These are phyloP conservation scores for Tricholoma flavovirens DNA, from an alignment of 768 basidiomycete genomes.

Conservation along the genomic window DNA sequence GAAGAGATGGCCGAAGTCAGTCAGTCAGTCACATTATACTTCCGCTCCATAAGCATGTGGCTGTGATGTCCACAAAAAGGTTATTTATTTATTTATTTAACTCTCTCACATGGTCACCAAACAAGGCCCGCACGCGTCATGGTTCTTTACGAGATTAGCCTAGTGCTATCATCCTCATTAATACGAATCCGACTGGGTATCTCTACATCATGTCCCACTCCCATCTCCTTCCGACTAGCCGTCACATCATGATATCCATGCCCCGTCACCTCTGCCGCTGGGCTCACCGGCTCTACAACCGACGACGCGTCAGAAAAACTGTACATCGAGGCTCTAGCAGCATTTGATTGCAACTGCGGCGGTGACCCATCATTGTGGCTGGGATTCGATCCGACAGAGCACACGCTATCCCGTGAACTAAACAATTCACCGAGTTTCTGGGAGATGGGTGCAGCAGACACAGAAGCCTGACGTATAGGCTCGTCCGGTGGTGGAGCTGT, in stretches of 20 bases:
- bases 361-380: slow-evolving; percentile 13
- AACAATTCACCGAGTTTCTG: slow-evolving; percentile 73
- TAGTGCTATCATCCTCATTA: too few species aligned
- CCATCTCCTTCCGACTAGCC: slow-evolving; percentile 12
- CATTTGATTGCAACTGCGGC: slow-evolving; percentile 26
- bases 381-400: slow-evolving; percentile 23
- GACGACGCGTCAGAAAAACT: slow-evolving; percentile 58
- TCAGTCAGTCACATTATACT: slow-evolving; percentile 8
- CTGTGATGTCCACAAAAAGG: background rate
- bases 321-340: slow-evolving; percentile 36
- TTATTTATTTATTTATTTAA: too few species aligned
- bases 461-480: slow-evolving; percentile 24
- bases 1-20: background rate
- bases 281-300: slow-evolving; percentile 53
- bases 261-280: slow-evolving; percentile 34
- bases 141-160: too few species aligned
- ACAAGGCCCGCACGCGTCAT: too few species aligned
- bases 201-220: slow-evolving; percentile 3
- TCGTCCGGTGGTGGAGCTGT: slow-evolving; percentile 22
- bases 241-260: slow-evolving; percentile 16
- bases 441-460: slow-evolving; percentile 40
- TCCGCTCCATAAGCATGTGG: slow-evolving; percentile 11
- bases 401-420: slow-evolving; percentile 47
- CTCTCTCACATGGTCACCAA: too few species aligned
- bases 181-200: too few species aligned